Evolutionary conservation across 805 yeast species (phyloP).

Genomic region (Saturnispora kantuleensis): DNA sequence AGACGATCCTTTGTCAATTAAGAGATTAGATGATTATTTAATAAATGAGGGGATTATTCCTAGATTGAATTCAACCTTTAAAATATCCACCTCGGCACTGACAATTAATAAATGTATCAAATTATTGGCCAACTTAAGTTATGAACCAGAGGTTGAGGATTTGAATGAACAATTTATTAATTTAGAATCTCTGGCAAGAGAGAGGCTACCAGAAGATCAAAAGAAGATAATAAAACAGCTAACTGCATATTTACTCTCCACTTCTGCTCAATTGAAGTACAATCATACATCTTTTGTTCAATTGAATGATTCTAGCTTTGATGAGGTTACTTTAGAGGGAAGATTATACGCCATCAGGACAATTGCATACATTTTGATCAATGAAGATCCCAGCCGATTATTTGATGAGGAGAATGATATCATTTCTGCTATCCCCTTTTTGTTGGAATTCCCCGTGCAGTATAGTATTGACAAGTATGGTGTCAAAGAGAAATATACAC

Average conservation of each 20-base stretch:
- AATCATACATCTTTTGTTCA: conserved; percentile 18
- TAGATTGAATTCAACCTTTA: conserved; percentile 11
- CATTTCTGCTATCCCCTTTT: conserved; percentile 37
- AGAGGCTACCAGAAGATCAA: conserved; percentile 6
- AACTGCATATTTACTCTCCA: conserved; percentile 29
- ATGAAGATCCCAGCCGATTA: conserved; percentile 31
- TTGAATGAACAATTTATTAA: background rate
- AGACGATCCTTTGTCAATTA: conserved; percentile 23
- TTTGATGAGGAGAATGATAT: conserved; percentile 32
- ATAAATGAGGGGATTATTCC: conserved; percentile 11
- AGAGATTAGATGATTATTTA: conserved; percentile 16
- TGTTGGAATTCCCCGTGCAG: conserved; percentile 37
- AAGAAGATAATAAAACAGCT: conserved; percentile 17
- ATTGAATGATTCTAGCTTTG: conserved; percentile 14
- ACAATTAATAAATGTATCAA: conserved; percentile 1
- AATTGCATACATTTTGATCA: conserved; percentile 36
- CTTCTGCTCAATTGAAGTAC: conserved; percentile 18
- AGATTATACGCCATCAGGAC: conserved; percentile 31
- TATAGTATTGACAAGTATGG: conserved; percentile 22
- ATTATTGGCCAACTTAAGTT: conserved; percentile 1
- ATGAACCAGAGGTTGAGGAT: conserved; percentile 23
- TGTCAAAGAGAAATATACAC: conserved; percentile 11
- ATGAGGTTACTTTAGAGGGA: conserved; percentile 12
- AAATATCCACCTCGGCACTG: background rate
- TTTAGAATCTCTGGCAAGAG: background rate